Base-by-base conservation (phyloP, 148 eudicot genomes). In the Cornus suecica region DNA sequence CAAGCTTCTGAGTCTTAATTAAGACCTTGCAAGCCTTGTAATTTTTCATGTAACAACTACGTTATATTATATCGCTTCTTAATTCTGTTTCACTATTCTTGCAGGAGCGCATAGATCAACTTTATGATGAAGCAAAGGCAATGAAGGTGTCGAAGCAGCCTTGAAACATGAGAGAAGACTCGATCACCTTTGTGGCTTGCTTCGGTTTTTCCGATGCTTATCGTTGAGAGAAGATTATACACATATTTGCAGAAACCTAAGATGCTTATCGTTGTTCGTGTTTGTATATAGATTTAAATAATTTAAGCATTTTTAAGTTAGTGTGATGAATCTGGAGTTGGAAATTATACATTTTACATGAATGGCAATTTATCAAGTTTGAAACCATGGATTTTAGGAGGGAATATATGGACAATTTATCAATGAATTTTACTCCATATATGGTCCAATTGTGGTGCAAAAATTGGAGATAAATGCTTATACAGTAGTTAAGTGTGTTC, bases 111-210 rank as follows among this genome's bases (percentile, higher is more conserved):
- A 70, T 94, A 58, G 86, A 92, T 79, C 84, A 87, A 79, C 83
- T 94, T 76, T 94, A 94, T 77, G 65, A 8, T 27, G 92, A 87
- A 85, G 97, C 90, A 60, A 92, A 92, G 82, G 87, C 74, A 58
- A 30, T 71, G 61, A 83, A 81, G 77, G 80, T 71, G 30, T 84
- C 81, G 79, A 48, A 73, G n/a, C 22, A 18, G 20, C 26, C 28
- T 25, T 24, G 32, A 22, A 31, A 16, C 56, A 2, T 45, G 80
- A 48, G 42, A 58, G 42, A 37, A 37, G 42, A 37, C 42, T 37
- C 9, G 5, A 0, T 37, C 42, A 37, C 42, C n/a, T n/a, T 37
- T 37, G 42, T 10, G n/a, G 25, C 24, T 20, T 18, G 62, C 62
- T 20, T 18, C 23, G 24, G 3, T 58, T 58, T 18, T 58, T 58